phyloP scores from a whole-genome alignment of 495 filamentous ascomycete genomes.

The Neurospora hispaniola region DNA sequence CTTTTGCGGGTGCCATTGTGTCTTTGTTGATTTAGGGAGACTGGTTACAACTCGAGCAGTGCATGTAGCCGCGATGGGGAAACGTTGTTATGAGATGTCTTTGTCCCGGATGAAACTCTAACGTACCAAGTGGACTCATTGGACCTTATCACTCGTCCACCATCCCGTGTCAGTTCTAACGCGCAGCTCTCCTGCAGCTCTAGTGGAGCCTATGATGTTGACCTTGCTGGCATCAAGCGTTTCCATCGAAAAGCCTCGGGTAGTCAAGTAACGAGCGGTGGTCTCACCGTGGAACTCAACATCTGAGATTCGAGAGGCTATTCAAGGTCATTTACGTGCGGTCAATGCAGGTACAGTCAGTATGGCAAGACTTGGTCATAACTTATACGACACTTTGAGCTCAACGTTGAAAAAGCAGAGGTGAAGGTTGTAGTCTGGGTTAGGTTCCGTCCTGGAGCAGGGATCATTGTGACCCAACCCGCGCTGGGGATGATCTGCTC shows the following conservation, averaged over 20 bases:
- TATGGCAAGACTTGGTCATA: too few species aligned
- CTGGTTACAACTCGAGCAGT: background rate
- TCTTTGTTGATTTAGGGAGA: background rate
- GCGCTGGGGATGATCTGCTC: background rate
- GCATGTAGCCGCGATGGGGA: background rate
- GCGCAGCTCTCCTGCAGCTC: background rate
- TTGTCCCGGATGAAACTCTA: background rate
- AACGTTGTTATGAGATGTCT: background rate
- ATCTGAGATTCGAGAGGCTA: background rate
- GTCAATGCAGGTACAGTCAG: background rate
- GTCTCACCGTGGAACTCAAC: background rate
- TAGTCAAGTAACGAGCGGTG: background rate
- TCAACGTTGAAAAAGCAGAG: background rate
- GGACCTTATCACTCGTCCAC: background rate
- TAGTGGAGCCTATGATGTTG: background rate
- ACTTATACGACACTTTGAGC: background rate
- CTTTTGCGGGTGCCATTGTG: slow-evolving; percentile 18
- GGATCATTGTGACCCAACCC: background rate
- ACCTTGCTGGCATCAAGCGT: background rate
- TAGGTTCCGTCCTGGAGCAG: background rate
- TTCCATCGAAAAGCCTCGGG: background rate
- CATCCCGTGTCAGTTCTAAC: background rate
- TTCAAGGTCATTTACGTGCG: background rate
- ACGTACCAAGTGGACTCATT: background rate
- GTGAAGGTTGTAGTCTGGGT: background rate